A percentile compares a stretch with the other conserved stretches of the same genome.
Evolutionary conservation across 192 early-diverging fungal species (phyloP).

Genomic region (Allomyces macrogynus): DNA sequence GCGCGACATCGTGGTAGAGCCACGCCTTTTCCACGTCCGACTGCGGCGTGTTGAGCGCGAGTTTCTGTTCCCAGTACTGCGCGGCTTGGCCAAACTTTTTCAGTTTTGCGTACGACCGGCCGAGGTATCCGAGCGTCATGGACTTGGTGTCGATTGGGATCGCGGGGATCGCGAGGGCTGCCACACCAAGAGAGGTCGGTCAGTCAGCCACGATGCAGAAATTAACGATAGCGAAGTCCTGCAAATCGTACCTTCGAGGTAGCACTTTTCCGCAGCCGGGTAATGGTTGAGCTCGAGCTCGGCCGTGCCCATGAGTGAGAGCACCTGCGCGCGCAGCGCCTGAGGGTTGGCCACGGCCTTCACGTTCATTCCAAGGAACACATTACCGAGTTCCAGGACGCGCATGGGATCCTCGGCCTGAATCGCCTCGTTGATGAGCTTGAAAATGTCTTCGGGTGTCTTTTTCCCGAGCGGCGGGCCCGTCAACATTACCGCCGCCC

Average conservation of each 20-base stretch:
- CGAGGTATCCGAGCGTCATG: neutral
- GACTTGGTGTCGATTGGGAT: neutral
- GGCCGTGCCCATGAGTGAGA: neutral
- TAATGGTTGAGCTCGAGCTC: neutral
- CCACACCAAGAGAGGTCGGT: too few relatives aligned
- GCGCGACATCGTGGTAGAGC: slow-evolving; percentile 1
- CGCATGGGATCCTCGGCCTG: neutral
- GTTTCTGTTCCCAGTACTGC: neutral
- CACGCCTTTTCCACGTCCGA: neutral
- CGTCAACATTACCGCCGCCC: too few relatives aligned
- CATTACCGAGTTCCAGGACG: neutral
- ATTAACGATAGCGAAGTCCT: neutral
- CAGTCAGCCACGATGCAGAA: too few relatives aligned
- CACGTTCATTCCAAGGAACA: neutral
- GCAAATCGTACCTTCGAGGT: neutral
- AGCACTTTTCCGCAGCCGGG: too few relatives aligned
- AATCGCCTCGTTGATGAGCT: neutral
- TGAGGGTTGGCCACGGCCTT: neutral
- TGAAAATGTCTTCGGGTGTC: neutral
- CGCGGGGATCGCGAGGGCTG: neutral
- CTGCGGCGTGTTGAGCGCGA: neutral
- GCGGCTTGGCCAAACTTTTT: neutral
- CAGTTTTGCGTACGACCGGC: neutral
- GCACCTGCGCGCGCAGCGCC: neutral
- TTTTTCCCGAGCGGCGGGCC: neutral